These are phyloP conservation scores for Cymbopogon flexuosus DNA, from an alignment of 202 grass and related monocot genomes.

Conservation along the genomic window DNA sequence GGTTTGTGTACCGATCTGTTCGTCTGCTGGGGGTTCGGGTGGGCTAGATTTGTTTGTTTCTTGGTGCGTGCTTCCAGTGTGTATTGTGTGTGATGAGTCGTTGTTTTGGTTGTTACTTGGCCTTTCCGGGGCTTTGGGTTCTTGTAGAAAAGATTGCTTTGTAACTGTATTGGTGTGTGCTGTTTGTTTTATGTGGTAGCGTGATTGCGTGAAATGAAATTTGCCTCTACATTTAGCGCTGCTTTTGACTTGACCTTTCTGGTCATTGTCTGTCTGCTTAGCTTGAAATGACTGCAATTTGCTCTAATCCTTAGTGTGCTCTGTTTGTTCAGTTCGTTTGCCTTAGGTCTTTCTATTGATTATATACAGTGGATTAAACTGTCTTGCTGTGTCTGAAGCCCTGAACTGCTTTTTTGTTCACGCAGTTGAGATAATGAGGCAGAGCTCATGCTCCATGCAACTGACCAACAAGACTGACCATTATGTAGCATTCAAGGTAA, in stretches of 20 bases:
- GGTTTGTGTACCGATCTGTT: constrained; percentile 1
- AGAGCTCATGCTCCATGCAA: constrained; percentile 70
- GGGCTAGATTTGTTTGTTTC: neutral
- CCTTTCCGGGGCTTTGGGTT: constrained; percentile 5
- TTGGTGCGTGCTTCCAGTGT: neutral
- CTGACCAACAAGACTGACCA: constrained; percentile 68
- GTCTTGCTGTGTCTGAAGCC: constrained; percentile 10
- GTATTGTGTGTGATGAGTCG: neutral
- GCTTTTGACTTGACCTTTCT: neutral
- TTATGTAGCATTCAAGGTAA: constrained; percentile 78
- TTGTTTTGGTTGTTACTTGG: neutral
- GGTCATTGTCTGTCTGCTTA: neutral
- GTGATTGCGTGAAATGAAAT: neutral
- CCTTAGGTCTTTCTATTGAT: neutral
- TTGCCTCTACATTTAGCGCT: neutral
- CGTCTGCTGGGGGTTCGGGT: constrained; percentile 6
- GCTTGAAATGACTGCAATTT: neutral
- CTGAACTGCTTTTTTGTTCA: neutral
- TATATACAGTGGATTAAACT: constrained; percentile 6
- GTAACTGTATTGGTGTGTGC: neutral
- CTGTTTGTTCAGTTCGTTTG: constrained; percentile 7
- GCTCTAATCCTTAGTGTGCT: neutral
- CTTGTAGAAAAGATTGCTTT: neutral
- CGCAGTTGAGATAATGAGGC: constrained; percentile 72
- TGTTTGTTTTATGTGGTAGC: neutral